A percentile compares a stretch with the other conserved stretches of the same genome.
phyloP scores from a whole-genome alignment of 2,329 filamentous ascomycete genomes.

The Ophiostoma angusticollis region DNA sequence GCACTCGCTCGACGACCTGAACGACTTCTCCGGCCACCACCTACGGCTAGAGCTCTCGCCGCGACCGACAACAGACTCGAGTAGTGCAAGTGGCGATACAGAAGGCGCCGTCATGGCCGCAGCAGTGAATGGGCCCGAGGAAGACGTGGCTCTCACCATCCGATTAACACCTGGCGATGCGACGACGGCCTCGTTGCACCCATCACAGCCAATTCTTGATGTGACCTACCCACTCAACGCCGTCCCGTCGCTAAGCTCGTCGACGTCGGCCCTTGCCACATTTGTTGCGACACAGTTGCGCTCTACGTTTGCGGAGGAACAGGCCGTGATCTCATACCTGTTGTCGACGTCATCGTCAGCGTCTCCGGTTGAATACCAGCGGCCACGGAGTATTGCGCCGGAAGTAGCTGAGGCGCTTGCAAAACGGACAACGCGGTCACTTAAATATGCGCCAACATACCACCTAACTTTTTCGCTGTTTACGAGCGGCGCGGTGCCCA shows the following conservation, averaged over 20 bases:
- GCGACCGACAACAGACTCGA: conserved; percentile 4
- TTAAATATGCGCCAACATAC: conserved; percentile 88
- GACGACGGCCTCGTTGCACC: conserved; percentile 50
- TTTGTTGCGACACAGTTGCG: conserved; percentile 71
- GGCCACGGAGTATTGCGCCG: conserved; percentile 33
- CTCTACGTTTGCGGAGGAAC: conserved; percentile 73
- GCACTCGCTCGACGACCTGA: conserved; percentile 71
- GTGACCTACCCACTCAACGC: conserved; percentile 63
- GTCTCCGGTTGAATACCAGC: conserved; percentile 26
- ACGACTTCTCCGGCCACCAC: conserved; percentile 76
- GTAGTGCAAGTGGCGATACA: conserved; percentile 20
- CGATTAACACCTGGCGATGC: conserved; percentile 53
- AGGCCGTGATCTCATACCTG: conserved; percentile 67
- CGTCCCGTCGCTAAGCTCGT: conserved; percentile 52
- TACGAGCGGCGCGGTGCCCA: conserved; percentile 63
- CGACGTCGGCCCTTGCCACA: conserved; percentile 59
- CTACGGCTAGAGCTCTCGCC: conserved; percentile 51
- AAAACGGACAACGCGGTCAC: conserved; percentile 66
- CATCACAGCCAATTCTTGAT: conserved; percentile 59
- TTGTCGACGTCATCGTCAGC: conserved; percentile 47
- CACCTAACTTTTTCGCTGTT: conserved; percentile 95
- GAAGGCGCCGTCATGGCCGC: conserved; percentile 15
- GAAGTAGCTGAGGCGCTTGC: conserved; percentile 43
- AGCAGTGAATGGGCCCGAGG: conserved; percentile 27
- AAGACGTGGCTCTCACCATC: conserved; percentile 53